phyloP scores from a whole-genome alignment of 768 basidiomycete species.

The Suillus tomentosus region DNA sequence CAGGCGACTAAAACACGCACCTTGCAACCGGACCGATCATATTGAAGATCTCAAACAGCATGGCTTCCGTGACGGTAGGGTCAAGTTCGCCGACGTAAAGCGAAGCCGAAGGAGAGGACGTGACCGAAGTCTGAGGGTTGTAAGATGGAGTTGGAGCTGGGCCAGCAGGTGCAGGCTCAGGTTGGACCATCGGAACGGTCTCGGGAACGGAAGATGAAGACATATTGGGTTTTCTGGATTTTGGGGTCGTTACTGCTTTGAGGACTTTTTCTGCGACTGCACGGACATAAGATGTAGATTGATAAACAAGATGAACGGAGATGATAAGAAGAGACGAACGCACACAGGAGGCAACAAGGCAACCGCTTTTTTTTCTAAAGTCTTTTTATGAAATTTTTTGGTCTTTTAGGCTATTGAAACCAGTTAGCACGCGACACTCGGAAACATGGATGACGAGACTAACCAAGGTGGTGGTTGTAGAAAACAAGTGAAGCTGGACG shows the following conservation, averaged over 20 bases:
- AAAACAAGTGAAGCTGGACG: conserved; percentile 38
- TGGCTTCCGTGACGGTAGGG: conserved; percentile 96
- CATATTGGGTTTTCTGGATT: conserved; percentile 56
- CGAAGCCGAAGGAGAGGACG: conserved; percentile 82
- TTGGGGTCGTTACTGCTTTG: conserved; percentile 92
- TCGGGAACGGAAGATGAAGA: conserved; percentile 60
- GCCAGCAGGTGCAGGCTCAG: conserved; percentile 49
- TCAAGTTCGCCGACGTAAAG: conserved; percentile 99
- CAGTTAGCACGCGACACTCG: conserved; percentile 19
- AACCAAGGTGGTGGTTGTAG: conserved; percentile 70
- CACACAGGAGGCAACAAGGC: conserved; percentile 74
- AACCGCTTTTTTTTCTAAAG: conserved; percentile 75
- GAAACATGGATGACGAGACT: conserved; percentile 31
- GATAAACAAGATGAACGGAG: conserved; percentile 22
- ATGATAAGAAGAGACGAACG: conserved; percentile 29
- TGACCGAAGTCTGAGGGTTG: conserved; percentile 50
- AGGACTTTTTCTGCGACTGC: conserved; percentile 76
- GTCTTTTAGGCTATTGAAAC: conserved; percentile 56
- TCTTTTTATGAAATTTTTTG: conserved; percentile 61
- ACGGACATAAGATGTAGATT: conserved; percentile 15
- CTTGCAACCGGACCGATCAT: conserved; percentile 99
- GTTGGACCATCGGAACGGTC: conserved; percentile 51
- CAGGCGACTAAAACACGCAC: conserved; percentile 44
- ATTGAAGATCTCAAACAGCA: conserved; percentile 99
- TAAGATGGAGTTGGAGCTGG: conserved; percentile 53